These are phyloP conservation scores for Lactifluus subvellereus DNA, from an alignment of 768 basidiomycete species.

Conservation along the genomic window DNA sequence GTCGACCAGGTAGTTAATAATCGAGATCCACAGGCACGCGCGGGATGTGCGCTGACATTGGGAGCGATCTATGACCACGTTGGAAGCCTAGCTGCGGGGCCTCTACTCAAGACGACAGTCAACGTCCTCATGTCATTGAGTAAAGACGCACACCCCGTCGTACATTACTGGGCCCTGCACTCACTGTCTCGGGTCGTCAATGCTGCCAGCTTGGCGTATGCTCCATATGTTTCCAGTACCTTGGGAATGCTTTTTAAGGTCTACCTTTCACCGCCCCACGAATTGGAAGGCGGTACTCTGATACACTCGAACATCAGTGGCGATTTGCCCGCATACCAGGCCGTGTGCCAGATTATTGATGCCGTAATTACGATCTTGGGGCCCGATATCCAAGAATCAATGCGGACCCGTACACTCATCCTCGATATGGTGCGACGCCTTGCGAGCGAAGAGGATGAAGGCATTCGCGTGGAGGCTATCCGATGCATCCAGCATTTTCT, in stretches of 20 bases:
- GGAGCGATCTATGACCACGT: conserved; percentile 89
- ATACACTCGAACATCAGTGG: conserved; percentile 81
- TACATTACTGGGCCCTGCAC: conserved; percentile 89
- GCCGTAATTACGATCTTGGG: conserved; percentile 91
- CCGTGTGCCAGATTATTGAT: conserved; percentile 87
- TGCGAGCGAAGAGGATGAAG: conserved; percentile 78
- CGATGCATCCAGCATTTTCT: conserved; percentile 95
- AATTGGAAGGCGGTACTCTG: conserved; percentile 84
- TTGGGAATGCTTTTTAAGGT: conserved; percentile 87
- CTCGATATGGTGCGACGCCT: conserved; percentile 85
- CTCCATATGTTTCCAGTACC: conserved; percentile 82
- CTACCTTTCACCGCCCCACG: conserved; percentile 86
- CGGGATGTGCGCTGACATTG: conserved; percentile 90
- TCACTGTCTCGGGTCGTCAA: conserved; percentile 84
- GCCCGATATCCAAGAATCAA: conserved; percentile 89
- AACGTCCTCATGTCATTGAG: conserved; percentile 92
- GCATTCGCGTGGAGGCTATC: conserved; percentile 87
- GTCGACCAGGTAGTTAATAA: conserved; percentile 94
- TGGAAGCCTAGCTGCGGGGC: conserved; percentile 91
- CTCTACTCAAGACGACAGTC: conserved; percentile 90
- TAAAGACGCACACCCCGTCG: conserved; percentile 94
- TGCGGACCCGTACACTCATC: conserved; percentile 69
- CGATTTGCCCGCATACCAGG: conserved; percentile 87
- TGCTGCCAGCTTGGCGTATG: conserved; percentile 86
- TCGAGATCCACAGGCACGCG: conserved; percentile 85